phyloP scores from a whole-genome alignment of 495 filamentous ascomycete species.

The Neurospora sp. region DNA sequence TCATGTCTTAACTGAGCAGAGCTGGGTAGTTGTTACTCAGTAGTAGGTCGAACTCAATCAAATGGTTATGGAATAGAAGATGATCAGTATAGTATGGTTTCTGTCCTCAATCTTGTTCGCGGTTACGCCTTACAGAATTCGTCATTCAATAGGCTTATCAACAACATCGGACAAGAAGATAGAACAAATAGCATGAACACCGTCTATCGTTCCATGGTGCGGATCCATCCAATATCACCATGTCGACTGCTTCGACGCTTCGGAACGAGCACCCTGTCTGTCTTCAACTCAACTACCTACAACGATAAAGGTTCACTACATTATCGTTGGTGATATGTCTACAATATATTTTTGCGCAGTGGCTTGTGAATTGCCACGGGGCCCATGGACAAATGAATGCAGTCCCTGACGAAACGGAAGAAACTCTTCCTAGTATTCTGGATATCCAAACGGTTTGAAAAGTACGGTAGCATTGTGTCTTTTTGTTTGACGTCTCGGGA shows the following conservation, averaged over 20 bases:
- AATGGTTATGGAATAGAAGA: neutral
- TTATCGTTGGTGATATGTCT: too few relatives aligned
- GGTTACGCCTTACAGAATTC: too few relatives aligned
- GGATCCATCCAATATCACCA: neutral
- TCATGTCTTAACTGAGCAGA: neutral
- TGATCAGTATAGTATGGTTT: neutral
- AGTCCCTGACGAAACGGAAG: neutral
- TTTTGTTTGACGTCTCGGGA: too few relatives aligned
- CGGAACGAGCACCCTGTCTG: neutral
- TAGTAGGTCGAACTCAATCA: neutral
- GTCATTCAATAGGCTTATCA: neutral
- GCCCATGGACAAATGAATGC: neutral
- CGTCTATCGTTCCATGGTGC: neutral
- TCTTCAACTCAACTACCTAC: neutral
- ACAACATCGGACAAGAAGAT: neutral
- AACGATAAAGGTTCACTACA: neutral
- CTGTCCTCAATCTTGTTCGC: too few relatives aligned
- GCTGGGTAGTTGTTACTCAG: too few relatives aligned
- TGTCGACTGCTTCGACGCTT: neutral
- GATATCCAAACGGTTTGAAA: too few relatives aligned
- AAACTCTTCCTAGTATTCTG: neutral
- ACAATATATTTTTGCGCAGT: neutral
- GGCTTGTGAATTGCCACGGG: neutral
- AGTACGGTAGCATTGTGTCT: too few relatives aligned
- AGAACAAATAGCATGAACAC: neutral